A percentile compares a stretch with the other conserved stretches of the same genome.
Evolutionary conservation across 257 asterid species (phyloP).

Genomic region (Nicotiana noctiflora): DNA sequence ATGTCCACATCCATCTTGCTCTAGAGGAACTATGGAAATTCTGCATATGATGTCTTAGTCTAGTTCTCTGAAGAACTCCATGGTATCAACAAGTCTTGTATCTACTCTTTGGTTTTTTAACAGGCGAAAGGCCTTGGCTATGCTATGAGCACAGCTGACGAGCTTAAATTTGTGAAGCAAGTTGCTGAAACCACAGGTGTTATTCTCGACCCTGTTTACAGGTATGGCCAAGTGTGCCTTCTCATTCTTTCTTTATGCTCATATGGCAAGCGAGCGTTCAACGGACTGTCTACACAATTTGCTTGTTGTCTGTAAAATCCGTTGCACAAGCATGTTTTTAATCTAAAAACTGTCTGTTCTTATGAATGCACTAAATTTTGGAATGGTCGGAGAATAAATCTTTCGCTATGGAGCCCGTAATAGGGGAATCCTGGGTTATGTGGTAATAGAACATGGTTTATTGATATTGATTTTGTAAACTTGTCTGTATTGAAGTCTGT

Average conservation of each 20-base stretch:
- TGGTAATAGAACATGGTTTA: background rate
- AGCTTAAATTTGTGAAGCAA: slow-evolving; percentile 73
- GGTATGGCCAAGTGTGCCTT: slow-evolving; percentile 35
- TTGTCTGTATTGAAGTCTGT: background rate
- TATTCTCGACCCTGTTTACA: slow-evolving; percentile 93
- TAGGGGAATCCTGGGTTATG: background rate
- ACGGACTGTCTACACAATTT: background rate
- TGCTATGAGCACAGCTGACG: slow-evolving; percentile 80
- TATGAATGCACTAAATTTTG: background rate
- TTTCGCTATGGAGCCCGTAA: background rate
- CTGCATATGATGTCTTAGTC: background rate
- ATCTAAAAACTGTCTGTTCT: background rate
- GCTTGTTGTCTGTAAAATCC: background rate
- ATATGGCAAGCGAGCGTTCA: background rate
- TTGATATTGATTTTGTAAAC: background rate
- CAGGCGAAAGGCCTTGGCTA: slow-evolving; percentile 99
- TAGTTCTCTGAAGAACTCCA: background rate
- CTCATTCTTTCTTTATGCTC: background rate
- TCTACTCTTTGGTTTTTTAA: slow-evolving; percentile 9
- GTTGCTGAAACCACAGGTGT: slow-evolving; percentile 84
- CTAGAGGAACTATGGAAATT: background rate
- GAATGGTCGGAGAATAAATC: background rate
- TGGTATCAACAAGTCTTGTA: background rate
- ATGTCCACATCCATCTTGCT: too few relatives aligned
- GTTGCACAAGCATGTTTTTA: background rate